Conservation (phyloP, 192 early-diverging fungal species). For the Entomortierella lignicola region DNA sequence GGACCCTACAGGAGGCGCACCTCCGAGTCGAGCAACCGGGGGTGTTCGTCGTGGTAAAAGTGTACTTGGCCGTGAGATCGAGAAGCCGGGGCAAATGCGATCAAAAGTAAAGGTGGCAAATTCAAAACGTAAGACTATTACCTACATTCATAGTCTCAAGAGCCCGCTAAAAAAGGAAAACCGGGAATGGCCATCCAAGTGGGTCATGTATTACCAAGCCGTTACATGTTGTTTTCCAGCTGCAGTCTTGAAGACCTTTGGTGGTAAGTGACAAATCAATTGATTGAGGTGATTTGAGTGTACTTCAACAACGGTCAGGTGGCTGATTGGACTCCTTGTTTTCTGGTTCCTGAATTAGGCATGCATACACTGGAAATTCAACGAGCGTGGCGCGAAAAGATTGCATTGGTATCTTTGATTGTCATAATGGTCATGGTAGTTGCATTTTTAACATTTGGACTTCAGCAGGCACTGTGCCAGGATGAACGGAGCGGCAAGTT, state of each 20-base stretch:
- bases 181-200: constrained; percentile 50
- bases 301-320: too few relatives aligned
- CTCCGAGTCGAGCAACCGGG: constrained; percentile 12
- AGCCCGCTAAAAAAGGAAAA: constrained; percentile 54
- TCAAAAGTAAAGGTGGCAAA: constrained; percentile 36
- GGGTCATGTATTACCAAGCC: constrained; percentile 60
- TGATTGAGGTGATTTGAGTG: too few relatives aligned
- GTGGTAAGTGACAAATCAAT: too few relatives aligned
- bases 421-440: constrained; percentile 74
- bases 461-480: constrained; percentile 58
- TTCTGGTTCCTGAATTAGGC: constrained; percentile 44
- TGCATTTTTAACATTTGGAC: constrained; percentile 90
- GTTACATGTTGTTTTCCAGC: constrained; percentile 59
- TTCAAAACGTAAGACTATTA: constrained; percentile 43
- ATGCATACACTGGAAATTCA: constrained; percentile 71
- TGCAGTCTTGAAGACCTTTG: constrained; percentile 21
- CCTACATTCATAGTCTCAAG: constrained; percentile 60
- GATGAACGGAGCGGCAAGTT: constrained; percentile 51
- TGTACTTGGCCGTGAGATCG: constrained; percentile 46
- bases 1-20: constrained; percentile 24
- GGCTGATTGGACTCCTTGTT: not conserved
- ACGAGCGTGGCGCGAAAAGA: constrained; percentile 93
- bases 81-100: constrained; percentile 52
- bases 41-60: constrained; percentile 42
- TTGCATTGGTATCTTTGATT: constrained; percentile 87